Percentiles rank a stretch among this genome's conserved stretches.
These are phyloP conservation scores for Leccinum longicurvipes DNA, from an alignment of 768 basidiomycete species.

Conservation along the genomic window DNA sequence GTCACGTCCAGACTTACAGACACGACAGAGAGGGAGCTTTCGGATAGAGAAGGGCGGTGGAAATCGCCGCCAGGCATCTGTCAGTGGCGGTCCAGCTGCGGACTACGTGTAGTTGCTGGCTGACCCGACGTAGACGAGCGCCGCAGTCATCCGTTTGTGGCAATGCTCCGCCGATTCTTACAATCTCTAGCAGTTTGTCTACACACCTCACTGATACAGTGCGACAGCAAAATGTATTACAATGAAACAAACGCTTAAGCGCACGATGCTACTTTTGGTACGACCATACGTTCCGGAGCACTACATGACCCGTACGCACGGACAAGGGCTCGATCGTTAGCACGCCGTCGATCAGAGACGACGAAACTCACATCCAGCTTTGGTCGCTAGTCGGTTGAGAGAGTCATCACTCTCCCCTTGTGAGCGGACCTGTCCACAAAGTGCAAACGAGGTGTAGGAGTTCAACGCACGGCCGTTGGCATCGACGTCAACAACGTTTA, in stretches of 20 bases:
- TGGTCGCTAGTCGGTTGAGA: constrained; percentile 92
- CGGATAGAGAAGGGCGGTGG: constrained; percentile 36
- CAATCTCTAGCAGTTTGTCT: too few species aligned
- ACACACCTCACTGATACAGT: not conserved
- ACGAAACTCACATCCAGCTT: constrained; percentile 80
- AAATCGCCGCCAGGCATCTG: constrained; percentile 9
- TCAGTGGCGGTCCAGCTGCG: constrained; percentile 4
- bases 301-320: constrained; percentile 39
- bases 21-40: constrained; percentile 44
- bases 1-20: constrained; percentile 38
- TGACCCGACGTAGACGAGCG: not conserved
- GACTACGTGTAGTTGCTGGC: not conserved
- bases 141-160: constrained; percentile 24
- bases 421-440: constrained; percentile 91
- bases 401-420: constrained; percentile 97
- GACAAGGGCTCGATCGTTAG: constrained; percentile 9
- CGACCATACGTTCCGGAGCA: constrained; percentile 95
- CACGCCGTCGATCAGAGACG: not conserved
- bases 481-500: constrained; percentile 93
- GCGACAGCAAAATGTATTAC: constrained; percentile 13
- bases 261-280: constrained; percentile 73
- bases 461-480: constrained; percentile 74
- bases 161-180: constrained; percentile 1
- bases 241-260: constrained; percentile 11
- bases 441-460: constrained; percentile 88